A percentile compares a stretch with the other conserved stretches of the same genome.
Evolutionary conservation across 2,329 filamentous ascomycete genomes (phyloP).

Genomic region (Parascedosporium putredinis): DNA sequence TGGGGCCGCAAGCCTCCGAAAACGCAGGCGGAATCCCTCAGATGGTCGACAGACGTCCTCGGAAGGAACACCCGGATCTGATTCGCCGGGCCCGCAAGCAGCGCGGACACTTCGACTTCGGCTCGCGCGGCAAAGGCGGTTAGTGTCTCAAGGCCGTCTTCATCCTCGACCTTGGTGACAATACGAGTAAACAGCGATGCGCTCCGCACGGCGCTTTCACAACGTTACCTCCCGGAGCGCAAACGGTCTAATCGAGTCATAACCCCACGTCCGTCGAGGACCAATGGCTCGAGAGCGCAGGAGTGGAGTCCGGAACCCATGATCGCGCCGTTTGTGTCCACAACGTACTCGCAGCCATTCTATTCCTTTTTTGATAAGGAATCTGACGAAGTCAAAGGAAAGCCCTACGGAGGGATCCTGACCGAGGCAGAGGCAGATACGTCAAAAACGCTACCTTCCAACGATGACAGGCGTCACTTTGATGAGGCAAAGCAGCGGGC

Average conservation of each 20-base stretch:
- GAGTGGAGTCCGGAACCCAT: slow-evolving; percentile 18
- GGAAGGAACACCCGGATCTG: slow-evolving; percentile 24
- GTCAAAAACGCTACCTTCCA: slow-evolving; percentile 70
- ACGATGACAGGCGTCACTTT: slow-evolving; percentile 74
- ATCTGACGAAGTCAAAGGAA: slow-evolving; percentile 77
- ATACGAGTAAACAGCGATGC: slow-evolving; percentile 47
- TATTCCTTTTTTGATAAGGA: slow-evolving; percentile 86
- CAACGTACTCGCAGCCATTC: slow-evolving; percentile 64
- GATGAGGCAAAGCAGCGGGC: slow-evolving; percentile 83
- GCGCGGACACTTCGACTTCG: slow-evolving; percentile 4
- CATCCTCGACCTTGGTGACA: slow-evolving; percentile 38
- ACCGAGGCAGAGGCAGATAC: slow-evolving; percentile 86
- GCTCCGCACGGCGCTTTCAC: slow-evolving; percentile 46
- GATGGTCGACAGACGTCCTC: slow-evolving; percentile 28
- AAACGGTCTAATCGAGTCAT: slow-evolving; percentile 15
- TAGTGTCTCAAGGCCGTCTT: slow-evolving; percentile 18
- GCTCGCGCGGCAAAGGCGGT: slow-evolving; percentile 5
- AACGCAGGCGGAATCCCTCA: slow-evolving; percentile 38
- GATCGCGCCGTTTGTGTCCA: slow-evolving; percentile 46
- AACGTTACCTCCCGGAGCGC: slow-evolving; percentile 8
- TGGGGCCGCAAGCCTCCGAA: slow-evolving; percentile 38
- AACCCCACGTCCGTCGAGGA: not conserved
- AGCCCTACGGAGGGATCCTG: slow-evolving; percentile 90
- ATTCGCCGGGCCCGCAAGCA: slow-evolving; percentile 7
- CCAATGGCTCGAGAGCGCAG: slow-evolving; percentile 2